Evolutionary conservation across 2,329 filamentous ascomycete species (phyloP).

Genomic region (Talaromyces marneffei): DNA sequence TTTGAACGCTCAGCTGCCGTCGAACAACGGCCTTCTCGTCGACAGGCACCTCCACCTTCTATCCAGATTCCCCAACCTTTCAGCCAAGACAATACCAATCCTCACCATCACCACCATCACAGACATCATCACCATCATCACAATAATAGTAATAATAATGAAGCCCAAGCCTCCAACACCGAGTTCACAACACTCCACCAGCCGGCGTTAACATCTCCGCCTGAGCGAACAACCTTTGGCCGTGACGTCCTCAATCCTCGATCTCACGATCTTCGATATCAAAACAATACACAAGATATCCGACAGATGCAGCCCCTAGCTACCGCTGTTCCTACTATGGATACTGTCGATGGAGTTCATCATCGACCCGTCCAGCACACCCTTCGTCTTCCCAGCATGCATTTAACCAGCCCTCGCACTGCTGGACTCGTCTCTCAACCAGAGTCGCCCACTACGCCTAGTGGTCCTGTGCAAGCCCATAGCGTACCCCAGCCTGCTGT

Average conservation of each 20-base stretch:
- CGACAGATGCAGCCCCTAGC: slow-evolving; percentile 61
- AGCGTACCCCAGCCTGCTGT: slow-evolving; percentile 48
- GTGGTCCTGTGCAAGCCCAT: slow-evolving; percentile 58
- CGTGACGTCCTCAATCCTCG: slow-evolving; percentile 49
- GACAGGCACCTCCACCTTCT: slow-evolving; percentile 76
- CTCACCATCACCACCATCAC: slow-evolving; percentile 35
- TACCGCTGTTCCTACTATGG: slow-evolving; percentile 61
- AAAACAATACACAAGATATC: slow-evolving; percentile 46
- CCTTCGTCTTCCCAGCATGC: slow-evolving; percentile 79
- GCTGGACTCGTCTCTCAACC: slow-evolving; percentile 77
- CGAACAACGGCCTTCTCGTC: slow-evolving; percentile 57
- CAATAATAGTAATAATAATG: slow-evolving; percentile 10
- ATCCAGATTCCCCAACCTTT: slow-evolving; percentile 67
- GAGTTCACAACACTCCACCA: slow-evolving; percentile 56
- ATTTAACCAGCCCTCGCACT: slow-evolving; percentile 9
- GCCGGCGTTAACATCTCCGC: slow-evolving; percentile 63
- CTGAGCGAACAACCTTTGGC: slow-evolving; percentile 62
- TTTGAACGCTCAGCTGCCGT: slow-evolving; percentile 49
- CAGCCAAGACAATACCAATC: slow-evolving; percentile 45
- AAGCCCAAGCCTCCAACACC: neutral
- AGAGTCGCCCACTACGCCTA: slow-evolving; percentile 80
- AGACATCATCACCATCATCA: slow-evolving; percentile 8
- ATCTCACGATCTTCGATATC: slow-evolving; percentile 33
- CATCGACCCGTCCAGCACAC: slow-evolving; percentile 72
- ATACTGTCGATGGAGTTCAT: slow-evolving; percentile 64